Conservation (phyloP, 805 yeast species). For the Clavispora fructus region DNA sequence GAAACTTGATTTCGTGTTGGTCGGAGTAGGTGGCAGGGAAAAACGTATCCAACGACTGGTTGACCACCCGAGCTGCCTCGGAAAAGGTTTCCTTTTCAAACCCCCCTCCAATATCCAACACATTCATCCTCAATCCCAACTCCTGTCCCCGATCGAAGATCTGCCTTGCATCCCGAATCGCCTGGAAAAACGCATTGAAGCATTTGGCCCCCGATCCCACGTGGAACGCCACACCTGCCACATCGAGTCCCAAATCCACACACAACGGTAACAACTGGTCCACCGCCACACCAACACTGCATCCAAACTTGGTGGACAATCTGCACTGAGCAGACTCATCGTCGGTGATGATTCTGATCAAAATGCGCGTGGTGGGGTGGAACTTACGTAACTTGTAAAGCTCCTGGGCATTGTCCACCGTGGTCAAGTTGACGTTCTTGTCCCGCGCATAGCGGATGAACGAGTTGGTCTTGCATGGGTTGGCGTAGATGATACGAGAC, state of each 20-base stretch:
- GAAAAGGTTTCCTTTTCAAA: conserved; percentile 62
- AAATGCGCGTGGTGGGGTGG: conserved; percentile 66
- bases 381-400: conserved; percentile 61
- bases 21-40: conserved; percentile 46
- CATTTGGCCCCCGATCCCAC: conserved; percentile 92
- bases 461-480: conserved; percentile 88
- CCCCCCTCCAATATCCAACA: conserved; percentile 93
- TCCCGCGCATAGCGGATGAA: conserved; percentile 68
- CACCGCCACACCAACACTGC: conserved; percentile 51
- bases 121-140: conserved; percentile 42
- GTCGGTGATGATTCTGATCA: conserved; percentile 83
- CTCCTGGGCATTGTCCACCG: conserved; percentile 88
- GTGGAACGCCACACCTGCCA: conserved; percentile 90
- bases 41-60: conserved; percentile 46
- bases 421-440: conserved; percentile 60
- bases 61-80: conserved; percentile 53
- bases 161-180: conserved; percentile 62
- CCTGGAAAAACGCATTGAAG: conserved; percentile 57
- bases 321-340: conserved; percentile 85
- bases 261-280: conserved; percentile 56
- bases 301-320: conserved; percentile 85
- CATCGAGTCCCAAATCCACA: conserved; percentile 51
- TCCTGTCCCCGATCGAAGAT: conserved; percentile 58
- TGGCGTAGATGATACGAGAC: conserved; percentile 76
- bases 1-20: conserved; percentile 38